Evolutionary conservation across 257 asterid genomes (phyloP).

Genomic region (Nicotiana knightiana): DNA sequence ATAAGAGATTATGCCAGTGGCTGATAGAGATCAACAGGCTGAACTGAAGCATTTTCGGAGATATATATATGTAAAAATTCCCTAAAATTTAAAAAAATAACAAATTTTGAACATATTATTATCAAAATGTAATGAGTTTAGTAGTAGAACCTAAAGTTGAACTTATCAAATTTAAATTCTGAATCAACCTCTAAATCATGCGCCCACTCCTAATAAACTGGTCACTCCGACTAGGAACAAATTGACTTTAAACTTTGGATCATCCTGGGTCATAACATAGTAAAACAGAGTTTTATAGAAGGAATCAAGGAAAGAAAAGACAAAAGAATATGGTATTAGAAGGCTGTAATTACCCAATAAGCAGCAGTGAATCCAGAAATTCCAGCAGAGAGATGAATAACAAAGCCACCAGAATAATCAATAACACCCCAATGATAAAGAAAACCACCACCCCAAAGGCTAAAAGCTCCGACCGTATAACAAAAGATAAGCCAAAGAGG

Average conservation of each 20-base stretch:
- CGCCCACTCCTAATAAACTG: background rate
- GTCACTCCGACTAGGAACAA: background rate
- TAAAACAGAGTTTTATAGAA: background rate
- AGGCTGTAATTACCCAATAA: conserved; percentile 51
- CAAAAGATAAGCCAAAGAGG: conserved; percentile 83
- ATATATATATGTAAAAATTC: background rate
- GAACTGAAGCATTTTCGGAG: background rate
- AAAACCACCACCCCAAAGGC: conserved; percentile 95
- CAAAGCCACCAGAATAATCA: conserved; percentile 91
- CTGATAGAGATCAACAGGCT: background rate
- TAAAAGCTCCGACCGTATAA: conserved; percentile 75
- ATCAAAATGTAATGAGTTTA: background rate
- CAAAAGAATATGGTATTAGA: background rate
- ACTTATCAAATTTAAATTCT: background rate
- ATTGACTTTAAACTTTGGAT: background rate
- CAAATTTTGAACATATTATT: background rate
- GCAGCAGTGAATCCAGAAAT: conserved; percentile 94
- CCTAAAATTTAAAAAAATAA: background rate
- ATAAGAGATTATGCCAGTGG: background rate
- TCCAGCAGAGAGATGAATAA: conserved; percentile 83
- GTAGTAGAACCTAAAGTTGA: background rate
- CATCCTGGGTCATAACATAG: background rate
- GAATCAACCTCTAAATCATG: background rate
- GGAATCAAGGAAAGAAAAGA: background rate
- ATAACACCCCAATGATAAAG: conserved; percentile 89